Evolutionary conservation across 352 stramenopile genomes (phyloP), one percentile per base, ranked within the genome.

Genomic region (Pythium sukuiense): DNA sequence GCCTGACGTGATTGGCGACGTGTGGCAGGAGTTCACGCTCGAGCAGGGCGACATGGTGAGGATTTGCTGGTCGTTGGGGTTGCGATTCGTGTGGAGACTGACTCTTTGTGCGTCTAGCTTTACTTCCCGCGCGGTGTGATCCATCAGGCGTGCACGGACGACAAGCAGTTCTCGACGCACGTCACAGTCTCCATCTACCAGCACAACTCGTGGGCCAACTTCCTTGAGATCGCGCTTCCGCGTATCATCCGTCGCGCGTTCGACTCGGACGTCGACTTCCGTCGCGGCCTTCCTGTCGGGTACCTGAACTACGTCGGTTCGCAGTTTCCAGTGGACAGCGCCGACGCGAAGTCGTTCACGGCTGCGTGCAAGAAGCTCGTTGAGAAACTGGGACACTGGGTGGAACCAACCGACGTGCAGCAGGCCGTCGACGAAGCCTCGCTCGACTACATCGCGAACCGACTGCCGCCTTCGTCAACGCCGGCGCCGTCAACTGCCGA

Each of bases 111-210:
- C 54, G 32, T 35, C 52, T 53, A 87, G 79, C 74, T 96, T 2
- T 96, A 96, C 74, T 94, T 96, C 55, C 86, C 88, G 14, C 83
- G 88, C 43, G 88, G 86, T 3, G 80, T 92, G 26, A 69, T 96
- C 20, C 88, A 96, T 60, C 76, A 96, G 68, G 88, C 88, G 24
- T 89, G 70, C 46, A 95, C 88, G 30, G 80, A 90, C 43, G 71
- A 89, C 24, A 74, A 81, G 35, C 48, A 87, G 57, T 95, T 96
- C 59, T 96, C 88, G 14, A 96, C 88, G 20, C 88, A 96, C 64
- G 83, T 96, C 61, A 95, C 88, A 1, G 84, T 96, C 50, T 95
- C 86, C 0, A 80, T 93, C n/a, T 96, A 96, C 58, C 88, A 96
- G 65, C 88, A 94, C 75, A 90, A 87, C 48, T 89, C 88, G 18